Conservation (phyloP, 2,329 filamentous ascomycete genomes). For the Dissoconium aciculare region DNA sequence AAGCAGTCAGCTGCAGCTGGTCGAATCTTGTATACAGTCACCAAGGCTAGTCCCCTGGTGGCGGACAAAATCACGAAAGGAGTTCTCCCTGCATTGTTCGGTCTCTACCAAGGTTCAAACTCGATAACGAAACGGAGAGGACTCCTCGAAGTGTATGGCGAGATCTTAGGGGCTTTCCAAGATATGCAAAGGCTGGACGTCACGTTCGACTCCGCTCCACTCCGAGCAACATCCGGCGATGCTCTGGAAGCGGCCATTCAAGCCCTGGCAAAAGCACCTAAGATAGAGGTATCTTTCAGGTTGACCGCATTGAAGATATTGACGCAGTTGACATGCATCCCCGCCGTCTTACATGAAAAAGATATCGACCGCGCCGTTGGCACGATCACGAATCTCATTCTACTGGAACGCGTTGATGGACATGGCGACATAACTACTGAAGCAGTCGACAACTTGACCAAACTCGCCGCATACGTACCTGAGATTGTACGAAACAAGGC, state of each 20-base stretch:
- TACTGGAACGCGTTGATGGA: slow-evolving; percentile 42
- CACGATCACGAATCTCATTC: slow-evolving; percentile 45
- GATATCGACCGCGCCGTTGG: slow-evolving; percentile 39
- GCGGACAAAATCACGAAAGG: slow-evolving; percentile 42
- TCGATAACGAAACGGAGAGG: slow-evolving; percentile 48
- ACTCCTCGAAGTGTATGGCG: slow-evolving; percentile 44
- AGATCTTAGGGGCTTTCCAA: slow-evolving; percentile 44
- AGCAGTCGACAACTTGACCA: slow-evolving; percentile 43
- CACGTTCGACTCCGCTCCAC: slow-evolving; percentile 22
- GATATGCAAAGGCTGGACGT: slow-evolving; percentile 33
- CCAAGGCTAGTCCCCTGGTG: slow-evolving; percentile 39
- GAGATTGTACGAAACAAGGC: slow-evolving; percentile 48
- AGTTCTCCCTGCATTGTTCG: slow-evolving; percentile 42
- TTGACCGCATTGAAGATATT: slow-evolving; percentile 32
- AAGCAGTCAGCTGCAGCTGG: slow-evolving; percentile 53
- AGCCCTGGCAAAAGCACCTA: slow-evolving; percentile 30
- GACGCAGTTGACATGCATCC: slow-evolving; percentile 28
- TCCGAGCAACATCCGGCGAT: slow-evolving; percentile 28
- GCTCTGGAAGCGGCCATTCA: slow-evolving; percentile 29
- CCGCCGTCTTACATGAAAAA: slow-evolving; percentile 28
- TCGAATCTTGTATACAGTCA: slow-evolving; percentile 43
- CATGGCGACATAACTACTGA: slow-evolving; percentile 43
- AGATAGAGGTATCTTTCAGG: slow-evolving; percentile 36
- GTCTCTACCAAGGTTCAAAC: slow-evolving; percentile 45
- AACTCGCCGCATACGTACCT: slow-evolving; percentile 48